phyloP scores from a whole-genome alignment of 768 basidiomycete species.

The Kwoniella bestiolae region DNA sequence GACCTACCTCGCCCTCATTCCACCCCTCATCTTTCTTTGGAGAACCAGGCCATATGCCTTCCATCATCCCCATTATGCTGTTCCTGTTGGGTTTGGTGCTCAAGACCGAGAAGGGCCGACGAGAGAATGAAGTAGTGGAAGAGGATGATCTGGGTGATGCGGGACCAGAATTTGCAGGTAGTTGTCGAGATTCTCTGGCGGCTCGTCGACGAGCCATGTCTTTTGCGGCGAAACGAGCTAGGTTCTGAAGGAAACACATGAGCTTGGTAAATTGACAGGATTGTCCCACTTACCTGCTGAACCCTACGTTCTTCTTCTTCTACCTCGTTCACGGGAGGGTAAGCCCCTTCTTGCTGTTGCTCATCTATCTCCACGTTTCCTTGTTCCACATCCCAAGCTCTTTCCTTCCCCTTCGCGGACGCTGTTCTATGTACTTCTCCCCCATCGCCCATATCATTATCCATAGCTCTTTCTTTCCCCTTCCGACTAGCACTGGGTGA shows the following conservation, averaged over 20 bases:
- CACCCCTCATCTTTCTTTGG: slow-evolving; percentile 17
- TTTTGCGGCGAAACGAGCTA: slow-evolving; percentile 46
- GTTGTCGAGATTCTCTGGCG: slow-evolving; percentile 35
- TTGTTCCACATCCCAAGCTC: slow-evolving; percentile 41
- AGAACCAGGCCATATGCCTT: slow-evolving; percentile 36
- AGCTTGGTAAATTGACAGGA: no score
- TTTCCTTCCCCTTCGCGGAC: slow-evolving; percentile 31
- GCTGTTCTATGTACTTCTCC: slow-evolving; percentile 11
- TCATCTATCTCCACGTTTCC: slow-evolving; percentile 23
- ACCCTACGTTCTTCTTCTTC: slow-evolving; percentile 43
- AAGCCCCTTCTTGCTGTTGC: slow-evolving; percentile 14
- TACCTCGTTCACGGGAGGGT: slow-evolving; percentile 45
- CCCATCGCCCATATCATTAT: slow-evolving; percentile 20
- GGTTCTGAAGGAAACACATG: slow-evolving; percentile 33
- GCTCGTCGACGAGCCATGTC: slow-evolving; percentile 46
- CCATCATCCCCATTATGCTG: slow-evolving; percentile 43
- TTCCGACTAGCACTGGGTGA: slow-evolving; percentile 20
- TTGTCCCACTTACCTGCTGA: slow-evolving; percentile 36
- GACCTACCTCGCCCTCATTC: slow-evolving; percentile 28
- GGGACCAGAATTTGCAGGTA: slow-evolving; percentile 22
- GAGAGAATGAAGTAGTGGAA: slow-evolving; percentile 25
- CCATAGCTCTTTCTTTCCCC: slow-evolving; percentile 24
- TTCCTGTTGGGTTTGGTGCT: slow-evolving; percentile 24
- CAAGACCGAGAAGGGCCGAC: slow-evolving; percentile 31
- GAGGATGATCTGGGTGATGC: slow-evolving; percentile 20